phyloP scores from a whole-genome alignment of 2,329 filamentous ascomycete genomes.

The Moelleriella libera region DNA sequence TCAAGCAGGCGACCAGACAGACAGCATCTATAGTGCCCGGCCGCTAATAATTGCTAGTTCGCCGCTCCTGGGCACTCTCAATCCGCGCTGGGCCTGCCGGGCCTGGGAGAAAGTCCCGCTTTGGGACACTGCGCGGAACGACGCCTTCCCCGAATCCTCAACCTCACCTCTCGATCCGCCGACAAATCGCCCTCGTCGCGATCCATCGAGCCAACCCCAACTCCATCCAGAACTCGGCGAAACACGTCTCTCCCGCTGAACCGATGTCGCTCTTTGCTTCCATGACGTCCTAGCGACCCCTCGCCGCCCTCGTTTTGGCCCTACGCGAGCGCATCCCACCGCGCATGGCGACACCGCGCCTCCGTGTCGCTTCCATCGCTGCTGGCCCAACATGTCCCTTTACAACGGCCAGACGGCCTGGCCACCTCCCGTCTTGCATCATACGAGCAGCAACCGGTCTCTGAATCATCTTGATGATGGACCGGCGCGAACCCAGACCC shows the following conservation, averaged over 20 bases:
- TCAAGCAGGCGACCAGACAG: too few relatives aligned
- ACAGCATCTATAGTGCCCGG: neutral
- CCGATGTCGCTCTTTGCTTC: conserved; percentile 34
- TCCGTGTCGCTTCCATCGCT: conserved; percentile 32
- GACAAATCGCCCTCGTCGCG: conserved; percentile 31
- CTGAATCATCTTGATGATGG: conserved; percentile 49
- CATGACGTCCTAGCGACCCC: conserved; percentile 34
- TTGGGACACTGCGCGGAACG: conserved; percentile 19
- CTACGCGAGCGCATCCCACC: conserved; percentile 35
- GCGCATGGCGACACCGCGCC: conserved; percentile 42
- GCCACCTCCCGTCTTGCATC: conserved; percentile 41
- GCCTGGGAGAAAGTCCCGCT: conserved; percentile 18
- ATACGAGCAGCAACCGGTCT: conserved; percentile 31
- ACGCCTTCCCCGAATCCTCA: conserved; percentile 29
- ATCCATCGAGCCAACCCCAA: conserved; percentile 37
- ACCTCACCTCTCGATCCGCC: conserved; percentile 42
- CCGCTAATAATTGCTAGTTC: conserved; percentile 8
- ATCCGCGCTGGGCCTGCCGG: neutral
- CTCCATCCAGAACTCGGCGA: conserved; percentile 23
- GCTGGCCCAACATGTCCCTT: conserved; percentile 47
- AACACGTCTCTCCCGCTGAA: conserved; percentile 32
- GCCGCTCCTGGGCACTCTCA: neutral
- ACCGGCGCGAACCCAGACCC: conserved; percentile 33
- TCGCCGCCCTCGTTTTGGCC: conserved; percentile 30
- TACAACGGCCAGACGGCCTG: conserved; percentile 52